Base-by-base conservation (phyloP, 441 rosid species). In the Erodium chrysanthum region DNA sequence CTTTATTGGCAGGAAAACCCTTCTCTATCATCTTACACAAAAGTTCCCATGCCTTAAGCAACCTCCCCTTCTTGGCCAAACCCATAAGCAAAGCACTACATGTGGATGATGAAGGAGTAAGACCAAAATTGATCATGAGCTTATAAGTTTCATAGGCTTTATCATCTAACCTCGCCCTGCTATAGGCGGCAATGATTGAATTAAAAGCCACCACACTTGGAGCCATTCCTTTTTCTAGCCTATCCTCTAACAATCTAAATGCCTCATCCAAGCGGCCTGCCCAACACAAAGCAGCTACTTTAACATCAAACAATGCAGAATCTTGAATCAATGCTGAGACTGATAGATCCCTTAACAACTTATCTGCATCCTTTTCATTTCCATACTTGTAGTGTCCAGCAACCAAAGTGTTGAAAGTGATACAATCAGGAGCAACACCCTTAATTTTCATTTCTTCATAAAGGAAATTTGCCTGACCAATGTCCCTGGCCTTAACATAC, bases 241-340 rank as follows among this genome's bases (percentile, higher is more conserved):
- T 74, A 72, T 79, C 76, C 69, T 69, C 76, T 65, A 88, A 76
- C 71, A 77, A 35, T 63, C 78, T 68, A 75, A 71, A 54, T 60
- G 92, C 92, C 65, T 80, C 81, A 54, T 86, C 85, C 81, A 88
- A 40, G 54, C 64, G 73, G 64, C 86, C 90, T 52, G 82, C 84
- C 90, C 91, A 88, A 66, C 95, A 88, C 69, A 85, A 73, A 46
- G 80, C 84, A 71, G 86, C 87, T 62, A 88, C 75, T 42, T 76
- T 71, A 66, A 81, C 79, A 74, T 86, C 88, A 76, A 71, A 69
- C 61, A 76, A 63, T 31, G 83, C 79, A 71, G 69, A 70, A 73
- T 65, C 71, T 31, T 77, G 79, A 77, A 78, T 73, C 66, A 82
- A 66, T 52, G 64, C 67, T 6, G 76, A 65, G 0, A 31, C 68